phyloP scores from a whole-genome alignment of 139 green algal species.

The Eudorina sp. region DNA sequence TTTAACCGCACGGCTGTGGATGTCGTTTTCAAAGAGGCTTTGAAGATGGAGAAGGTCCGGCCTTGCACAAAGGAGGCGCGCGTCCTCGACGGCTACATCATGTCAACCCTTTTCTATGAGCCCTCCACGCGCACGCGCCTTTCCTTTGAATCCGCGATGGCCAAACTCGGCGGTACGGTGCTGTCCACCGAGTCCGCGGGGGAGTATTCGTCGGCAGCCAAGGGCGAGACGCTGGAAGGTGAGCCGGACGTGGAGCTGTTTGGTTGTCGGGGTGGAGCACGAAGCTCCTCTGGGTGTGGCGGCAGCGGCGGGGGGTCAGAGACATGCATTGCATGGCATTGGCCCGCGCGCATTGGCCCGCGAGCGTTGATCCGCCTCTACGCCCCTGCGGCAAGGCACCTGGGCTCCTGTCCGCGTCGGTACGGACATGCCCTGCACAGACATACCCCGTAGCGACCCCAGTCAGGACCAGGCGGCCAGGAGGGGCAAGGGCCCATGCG shows the following conservation, averaged over 20 bases:
- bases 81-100: conserved; percentile 91
- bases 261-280: too few relatives aligned
- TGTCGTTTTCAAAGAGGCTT: conserved; percentile 89
- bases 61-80: conserved; percentile 71
- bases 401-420: too few relatives aligned
- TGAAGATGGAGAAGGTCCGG: conserved; percentile 82
- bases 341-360: too few relatives aligned
- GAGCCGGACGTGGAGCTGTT: background rate
- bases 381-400: too few relatives aligned
- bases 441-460: too few relatives aligned
- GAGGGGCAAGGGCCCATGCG: too few relatives aligned
- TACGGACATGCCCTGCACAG: too few relatives aligned
- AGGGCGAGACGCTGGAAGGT: conserved; percentile 98
- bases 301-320: too few relatives aligned
- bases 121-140: conserved; percentile 98
- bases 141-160: conserved; percentile 98
- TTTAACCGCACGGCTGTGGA: conserved; percentile 88
- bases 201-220: conserved; percentile 98
- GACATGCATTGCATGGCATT: too few relatives aligned
- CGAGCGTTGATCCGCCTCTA: too few relatives aligned
- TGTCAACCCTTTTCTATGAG: conserved; percentile 99
- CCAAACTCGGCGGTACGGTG: conserved; percentile 90
- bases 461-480: too few relatives aligned
- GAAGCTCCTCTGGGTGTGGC: too few relatives aligned
- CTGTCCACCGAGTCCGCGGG: conserved; percentile 96